Percentiles rank a stretch among this genome's conserved stretches.
Conservation (phyloP, 192 early-diverging fungal species). For the Coemansia sp. region DNA sequence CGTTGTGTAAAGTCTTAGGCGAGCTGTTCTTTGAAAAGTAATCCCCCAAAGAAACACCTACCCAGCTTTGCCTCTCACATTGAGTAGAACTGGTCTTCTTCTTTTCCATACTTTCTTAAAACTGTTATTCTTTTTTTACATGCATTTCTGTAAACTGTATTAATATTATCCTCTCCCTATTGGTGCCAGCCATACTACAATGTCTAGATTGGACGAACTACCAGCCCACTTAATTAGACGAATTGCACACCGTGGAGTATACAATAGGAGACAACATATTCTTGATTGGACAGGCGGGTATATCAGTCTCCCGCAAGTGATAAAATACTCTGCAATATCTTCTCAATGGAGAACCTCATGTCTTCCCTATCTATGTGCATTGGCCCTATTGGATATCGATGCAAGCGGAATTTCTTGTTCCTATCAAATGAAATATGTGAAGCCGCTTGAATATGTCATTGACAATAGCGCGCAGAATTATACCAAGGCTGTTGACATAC, state of each 20-base stretch:
- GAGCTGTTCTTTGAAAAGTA: not conserved
- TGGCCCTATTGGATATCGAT: not conserved
- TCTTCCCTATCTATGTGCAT: not conserved
- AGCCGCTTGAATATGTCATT: not conserved
- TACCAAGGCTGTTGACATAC: not conserved
- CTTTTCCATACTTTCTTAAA: not conserved
- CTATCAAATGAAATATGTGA: not conserved
- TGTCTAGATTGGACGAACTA: not conserved
- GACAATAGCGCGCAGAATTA: not conserved
- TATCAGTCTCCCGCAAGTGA: not conserved
- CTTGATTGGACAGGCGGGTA: not conserved
- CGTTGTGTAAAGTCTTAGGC: not conserved
- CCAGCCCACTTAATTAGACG: slow-evolving; percentile 1
- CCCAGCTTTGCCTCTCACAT: not conserved
- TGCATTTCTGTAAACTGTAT: not conserved
- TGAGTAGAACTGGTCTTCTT: not conserved
- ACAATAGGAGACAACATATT: not conserved
- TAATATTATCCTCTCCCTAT: too few species aligned
- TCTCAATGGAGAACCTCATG: not conserved
- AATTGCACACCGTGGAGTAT: not conserved
- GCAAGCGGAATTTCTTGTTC: not conserved
- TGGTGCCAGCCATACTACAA: not conserved
- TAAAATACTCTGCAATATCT: not conserved
- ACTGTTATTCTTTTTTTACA: not conserved
- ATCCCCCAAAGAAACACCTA: not conserved